Conservation (phyloP, 768 basidiomycete species). For the Boletus huronensis region DNA sequence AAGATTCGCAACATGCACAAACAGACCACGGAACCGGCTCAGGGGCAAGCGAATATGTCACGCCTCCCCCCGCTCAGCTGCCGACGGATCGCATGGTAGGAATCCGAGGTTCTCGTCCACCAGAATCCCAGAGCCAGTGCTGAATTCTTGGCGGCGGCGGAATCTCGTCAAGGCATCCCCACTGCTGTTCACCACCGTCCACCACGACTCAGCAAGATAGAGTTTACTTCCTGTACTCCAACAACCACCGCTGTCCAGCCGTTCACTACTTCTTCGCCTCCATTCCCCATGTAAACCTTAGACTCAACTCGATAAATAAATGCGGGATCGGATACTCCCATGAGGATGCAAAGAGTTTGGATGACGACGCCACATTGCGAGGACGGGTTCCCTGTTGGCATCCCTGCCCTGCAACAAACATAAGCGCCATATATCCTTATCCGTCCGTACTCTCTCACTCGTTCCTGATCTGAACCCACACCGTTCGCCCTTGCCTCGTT, state of each 20-base stretch:
- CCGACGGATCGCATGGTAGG: slow-evolving; percentile 9
- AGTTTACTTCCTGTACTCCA: background rate
- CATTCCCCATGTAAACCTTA: no score
- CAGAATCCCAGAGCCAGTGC: background rate
- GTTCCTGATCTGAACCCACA: slow-evolving; percentile 17
- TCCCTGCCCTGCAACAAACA: slow-evolving; percentile 14
- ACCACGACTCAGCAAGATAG: no score
- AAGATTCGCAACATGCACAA: slow-evolving; percentile 17
- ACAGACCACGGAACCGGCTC: slow-evolving; percentile 29
- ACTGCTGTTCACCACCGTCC: no score
- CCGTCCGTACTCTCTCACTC: background rate
- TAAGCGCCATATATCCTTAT: slow-evolving; percentile 19
- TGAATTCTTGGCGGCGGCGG: slow-evolving; percentile 9
- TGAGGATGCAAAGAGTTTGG: background rate
- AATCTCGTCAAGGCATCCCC: background rate
- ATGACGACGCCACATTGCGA: background rate
- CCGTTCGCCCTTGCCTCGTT: background rate
- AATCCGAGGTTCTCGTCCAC: slow-evolving; percentile 10
- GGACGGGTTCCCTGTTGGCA: background rate
- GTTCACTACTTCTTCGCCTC: background rate
- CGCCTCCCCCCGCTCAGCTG: slow-evolving; percentile 6
- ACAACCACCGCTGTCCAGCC: background rate
- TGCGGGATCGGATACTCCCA: background rate
- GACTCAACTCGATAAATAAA: no score
- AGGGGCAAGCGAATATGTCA: slow-evolving; percentile 13